Conservation (phyloP, 2,329 filamentous ascomycete species). For the Talaromyces pinophilus region DNA sequence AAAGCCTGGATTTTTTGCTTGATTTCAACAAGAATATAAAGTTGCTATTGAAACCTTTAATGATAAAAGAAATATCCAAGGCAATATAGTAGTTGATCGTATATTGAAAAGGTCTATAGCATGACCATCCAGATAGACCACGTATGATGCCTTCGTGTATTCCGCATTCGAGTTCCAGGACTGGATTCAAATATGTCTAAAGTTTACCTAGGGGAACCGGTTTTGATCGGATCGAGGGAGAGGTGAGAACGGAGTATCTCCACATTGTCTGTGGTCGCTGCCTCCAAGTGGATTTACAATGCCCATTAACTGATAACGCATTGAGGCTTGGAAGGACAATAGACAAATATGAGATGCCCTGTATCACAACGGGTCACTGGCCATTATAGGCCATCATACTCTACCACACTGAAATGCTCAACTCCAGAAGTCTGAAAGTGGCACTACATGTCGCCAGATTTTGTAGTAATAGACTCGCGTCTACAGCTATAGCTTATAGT, state of each 20-base stretch:
- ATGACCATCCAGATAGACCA: background rate
- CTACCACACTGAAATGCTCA: too few relatives aligned
- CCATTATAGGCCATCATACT: too few relatives aligned
- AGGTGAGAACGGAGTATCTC: background rate
- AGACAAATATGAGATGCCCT: too few relatives aligned
- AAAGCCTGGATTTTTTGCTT: background rate
- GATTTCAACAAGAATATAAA: background rate
- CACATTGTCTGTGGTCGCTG: background rate
- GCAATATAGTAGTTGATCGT: background rate
- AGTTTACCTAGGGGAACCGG: background rate
- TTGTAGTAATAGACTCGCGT: too few relatives aligned
- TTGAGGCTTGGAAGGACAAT: too few relatives aligned
- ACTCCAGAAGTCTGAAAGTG: too few relatives aligned
- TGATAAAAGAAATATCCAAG: background rate
- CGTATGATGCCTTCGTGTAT: background rate
- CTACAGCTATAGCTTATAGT: too few relatives aligned
- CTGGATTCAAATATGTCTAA: background rate
- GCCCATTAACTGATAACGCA: too few relatives aligned
- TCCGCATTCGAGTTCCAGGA: background rate
- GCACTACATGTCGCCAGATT: too few relatives aligned
- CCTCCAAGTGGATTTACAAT: too few relatives aligned
- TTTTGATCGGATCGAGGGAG: background rate
- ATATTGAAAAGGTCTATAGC: background rate
- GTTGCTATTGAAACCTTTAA: background rate
- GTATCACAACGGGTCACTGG: too few relatives aligned